phyloP scores from a whole-genome alignment of 2,329 filamentous ascomycete species.

The Aspergillus hortae region DNA sequence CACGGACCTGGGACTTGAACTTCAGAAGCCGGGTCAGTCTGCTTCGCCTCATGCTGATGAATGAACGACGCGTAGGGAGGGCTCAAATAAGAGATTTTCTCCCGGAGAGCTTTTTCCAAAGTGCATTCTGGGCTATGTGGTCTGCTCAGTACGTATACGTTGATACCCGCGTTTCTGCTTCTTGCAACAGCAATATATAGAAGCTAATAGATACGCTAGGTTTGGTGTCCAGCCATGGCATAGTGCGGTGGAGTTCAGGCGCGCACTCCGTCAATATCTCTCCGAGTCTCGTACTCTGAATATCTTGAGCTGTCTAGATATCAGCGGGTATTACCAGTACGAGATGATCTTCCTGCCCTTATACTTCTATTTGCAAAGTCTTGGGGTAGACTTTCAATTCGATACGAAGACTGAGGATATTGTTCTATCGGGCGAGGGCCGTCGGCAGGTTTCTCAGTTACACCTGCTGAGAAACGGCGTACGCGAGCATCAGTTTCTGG shows the following conservation, averaged over 20 bases:
- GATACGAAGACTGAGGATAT: background rate
- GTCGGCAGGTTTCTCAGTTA: background rate
- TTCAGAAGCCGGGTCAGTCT: background rate
- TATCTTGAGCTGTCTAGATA: background rate
- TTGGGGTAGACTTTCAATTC: background rate
- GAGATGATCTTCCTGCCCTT: background rate
- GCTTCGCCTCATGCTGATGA: background rate
- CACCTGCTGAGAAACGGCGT: background rate
- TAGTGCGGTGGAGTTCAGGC: slow-evolving; percentile 15
- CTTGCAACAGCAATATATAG: background rate
- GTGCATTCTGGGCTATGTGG: slow-evolving; percentile 16
- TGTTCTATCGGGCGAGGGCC: background rate
- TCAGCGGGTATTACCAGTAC: background rate
- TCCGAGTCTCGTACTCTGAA: slow-evolving; percentile 8
- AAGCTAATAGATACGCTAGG: background rate
- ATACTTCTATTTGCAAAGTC: background rate
- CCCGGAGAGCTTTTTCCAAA: slow-evolving; percentile 9
- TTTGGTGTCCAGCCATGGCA: slow-evolving; percentile 18
- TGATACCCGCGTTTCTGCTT: background rate
- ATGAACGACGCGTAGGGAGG: background rate
- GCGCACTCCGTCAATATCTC: slow-evolving; percentile 10
- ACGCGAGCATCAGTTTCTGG: background rate
- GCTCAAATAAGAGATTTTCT: slow-evolving; percentile 12
- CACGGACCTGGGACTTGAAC: background rate
- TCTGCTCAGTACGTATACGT: slow-evolving; percentile 9